Conservation (phyloP, 2,329 filamentous ascomycete genomes). For the Exophiala xenobiotica region DNA sequence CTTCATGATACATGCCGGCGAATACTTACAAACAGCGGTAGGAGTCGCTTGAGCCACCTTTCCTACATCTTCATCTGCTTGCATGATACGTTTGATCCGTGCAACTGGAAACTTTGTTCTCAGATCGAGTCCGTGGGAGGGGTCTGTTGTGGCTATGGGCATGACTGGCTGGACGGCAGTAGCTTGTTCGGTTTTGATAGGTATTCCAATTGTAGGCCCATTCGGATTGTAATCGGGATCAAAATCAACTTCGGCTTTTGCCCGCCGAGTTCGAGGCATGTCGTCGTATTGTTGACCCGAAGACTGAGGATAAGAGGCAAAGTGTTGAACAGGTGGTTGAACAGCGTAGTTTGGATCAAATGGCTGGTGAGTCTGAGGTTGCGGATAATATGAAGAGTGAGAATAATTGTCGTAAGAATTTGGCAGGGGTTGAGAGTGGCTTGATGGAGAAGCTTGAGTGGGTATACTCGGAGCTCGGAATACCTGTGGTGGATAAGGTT, state of each 20-base stretch:
- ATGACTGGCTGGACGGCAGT: conserved; percentile 13
- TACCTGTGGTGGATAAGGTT: conserved; percentile 13
- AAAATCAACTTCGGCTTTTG: conserved; percentile 35
- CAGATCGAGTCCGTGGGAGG: conserved; percentile 65
- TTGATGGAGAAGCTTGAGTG: conserved; percentile 26
- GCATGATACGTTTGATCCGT: conserved; percentile 98
- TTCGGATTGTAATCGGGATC: conserved; percentile 25
- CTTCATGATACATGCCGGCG: not conserved
- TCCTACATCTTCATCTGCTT: conserved; percentile 96
- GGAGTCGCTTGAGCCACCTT: conserved; percentile 98
- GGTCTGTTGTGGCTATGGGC: conserved; percentile 20
- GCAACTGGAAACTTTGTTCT: conserved; percentile 96
- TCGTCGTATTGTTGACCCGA: conserved; percentile 32
- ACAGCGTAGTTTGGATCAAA: conserved; percentile 14
- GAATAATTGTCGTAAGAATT: conserved; percentile 30
- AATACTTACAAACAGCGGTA: conserved; percentile 73
- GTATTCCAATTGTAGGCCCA: conserved; percentile 6
- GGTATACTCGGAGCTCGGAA: conserved; percentile 19
- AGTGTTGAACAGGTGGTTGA: conserved; percentile 5
- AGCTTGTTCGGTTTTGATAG: conserved; percentile 10
- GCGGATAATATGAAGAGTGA: conserved; percentile 26
- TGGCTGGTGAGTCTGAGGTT: conserved; percentile 40
- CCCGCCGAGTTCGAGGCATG: conserved; percentile 45
- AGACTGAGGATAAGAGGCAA: conserved; percentile 1
- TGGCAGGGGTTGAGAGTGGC: conserved; percentile 29